Base-by-base conservation (phyloP, 257 asterid genomes). In the Rehmannia glutinosa region DNA sequence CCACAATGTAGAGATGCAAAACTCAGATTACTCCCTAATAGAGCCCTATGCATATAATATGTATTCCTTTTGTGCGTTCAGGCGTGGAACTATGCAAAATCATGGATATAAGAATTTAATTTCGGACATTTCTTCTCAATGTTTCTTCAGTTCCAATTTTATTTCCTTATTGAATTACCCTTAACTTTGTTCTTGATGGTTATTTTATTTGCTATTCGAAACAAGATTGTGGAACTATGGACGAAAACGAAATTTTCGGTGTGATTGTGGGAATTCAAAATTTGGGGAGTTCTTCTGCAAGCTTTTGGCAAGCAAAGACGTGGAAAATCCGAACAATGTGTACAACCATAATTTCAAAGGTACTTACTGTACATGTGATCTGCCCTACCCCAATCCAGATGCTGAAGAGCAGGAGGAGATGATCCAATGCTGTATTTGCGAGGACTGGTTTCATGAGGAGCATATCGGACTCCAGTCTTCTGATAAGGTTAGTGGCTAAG, bases 381-480 rank as follows among this genome's bases (percentile, higher is more conserved):
- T 77, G 50, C 95, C 89, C 21, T 87, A 91, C 79, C 98, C 98
- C 16, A 98, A 94, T 80, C 99, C 99, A 15, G 83, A 87, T 70
- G 93, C 79, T 75, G 99, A 91, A 79, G 97, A 91, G 45, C 96
- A 91, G 76, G 80, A 61, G 20, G 98, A 94, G 81, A 91, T 91
- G 97, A 87, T 91, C 46, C 99, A 94, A 47, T 94, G 99, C 64
- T 91, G 97, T 52, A 81, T 89, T 45, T 94, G 98, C 52, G 99
- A 94, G 85, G 99, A 93, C 76, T 93, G 99, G 99, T 93, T 88
- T 79, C 99, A 93, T 55, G 99, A 90, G 83, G 95, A 85, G 75
- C 99, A 93, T 83, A 85, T 93, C 21, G 92, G 89, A 33, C 95
- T 90, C 56, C 80, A 78, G 66, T 67, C 86, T 66, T 13, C 82